phyloP scores from a whole-genome alignment of 768 basidiomycete species.

The Rhodotorula taiwanensis region DNA sequence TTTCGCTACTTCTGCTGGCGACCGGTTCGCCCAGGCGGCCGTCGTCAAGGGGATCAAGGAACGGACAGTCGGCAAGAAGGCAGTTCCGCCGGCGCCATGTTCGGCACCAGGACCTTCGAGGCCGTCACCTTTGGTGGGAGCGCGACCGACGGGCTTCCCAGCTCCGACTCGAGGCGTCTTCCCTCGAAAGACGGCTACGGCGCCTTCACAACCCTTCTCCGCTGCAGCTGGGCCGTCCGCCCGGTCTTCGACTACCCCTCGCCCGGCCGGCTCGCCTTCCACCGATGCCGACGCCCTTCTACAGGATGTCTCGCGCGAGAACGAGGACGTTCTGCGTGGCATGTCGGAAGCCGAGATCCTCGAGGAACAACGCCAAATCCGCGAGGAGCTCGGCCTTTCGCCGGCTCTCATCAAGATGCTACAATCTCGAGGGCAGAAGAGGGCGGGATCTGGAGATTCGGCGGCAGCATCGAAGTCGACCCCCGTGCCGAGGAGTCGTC shows the following conservation, averaged over 20 bases:
- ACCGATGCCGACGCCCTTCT: slow-evolving; percentile 10
- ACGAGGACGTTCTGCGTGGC: slow-evolving; percentile 24
- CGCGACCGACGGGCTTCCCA: slow-evolving; percentile 18
- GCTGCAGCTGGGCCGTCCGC: background rate
- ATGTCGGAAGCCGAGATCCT: slow-evolving; percentile 35
- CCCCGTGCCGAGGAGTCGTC: no score
- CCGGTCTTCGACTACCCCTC: background rate
- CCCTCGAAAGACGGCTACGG: slow-evolving; percentile 4
- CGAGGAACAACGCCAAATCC: slow-evolving; percentile 36
- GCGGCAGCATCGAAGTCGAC: background rate
- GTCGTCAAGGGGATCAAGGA: slow-evolving; percentile 32
- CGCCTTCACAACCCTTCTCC: background rate
- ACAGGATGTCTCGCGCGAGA: slow-evolving; percentile 21
- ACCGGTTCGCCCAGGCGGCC: background rate
- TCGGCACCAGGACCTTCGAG: slow-evolving; percentile 1
- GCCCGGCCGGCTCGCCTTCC: background rate
- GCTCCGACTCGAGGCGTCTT: slow-evolving; percentile 11
- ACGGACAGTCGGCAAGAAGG: background rate
- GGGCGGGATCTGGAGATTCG: background rate
- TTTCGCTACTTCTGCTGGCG: background rate
- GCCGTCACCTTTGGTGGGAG: background rate
- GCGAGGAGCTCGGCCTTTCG: slow-evolving; percentile 29
- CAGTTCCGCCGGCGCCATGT: slow-evolving; percentile 3
- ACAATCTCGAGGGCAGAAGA: slow-evolving; percentile 8
- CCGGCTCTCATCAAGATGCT: slow-evolving; percentile 28